A percentile compares a stretch with the other conserved stretches of the same genome.
Evolutionary conservation across 2,329 filamentous ascomycete genomes (phyloP).

Genomic region (Apiospora sp.): DNA sequence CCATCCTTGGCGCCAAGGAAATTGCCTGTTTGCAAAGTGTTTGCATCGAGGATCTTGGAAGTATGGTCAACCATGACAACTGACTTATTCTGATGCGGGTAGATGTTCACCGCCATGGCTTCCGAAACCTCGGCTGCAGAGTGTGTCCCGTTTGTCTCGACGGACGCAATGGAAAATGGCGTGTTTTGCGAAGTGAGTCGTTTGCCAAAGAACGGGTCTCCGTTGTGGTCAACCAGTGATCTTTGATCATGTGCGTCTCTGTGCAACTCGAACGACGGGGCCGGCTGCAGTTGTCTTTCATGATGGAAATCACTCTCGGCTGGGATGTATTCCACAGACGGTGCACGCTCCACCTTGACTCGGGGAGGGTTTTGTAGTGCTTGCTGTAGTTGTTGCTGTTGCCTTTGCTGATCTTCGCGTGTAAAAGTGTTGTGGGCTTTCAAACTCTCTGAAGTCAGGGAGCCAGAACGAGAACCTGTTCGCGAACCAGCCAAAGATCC

Average conservation of each 20-base stretch:
- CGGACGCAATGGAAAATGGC: constrained; percentile 67
- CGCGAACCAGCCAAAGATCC: constrained; percentile 41
- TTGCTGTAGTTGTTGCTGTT: constrained; percentile 30
- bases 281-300: constrained; percentile 41
- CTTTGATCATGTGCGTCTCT: constrained; percentile 43
- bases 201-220: constrained; percentile 61
- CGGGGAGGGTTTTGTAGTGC: constrained; percentile 33
- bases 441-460: constrained; percentile 65
- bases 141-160: constrained; percentile 67
- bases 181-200: constrained; percentile 64
- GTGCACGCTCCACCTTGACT: constrained; percentile 39
- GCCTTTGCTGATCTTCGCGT: constrained; percentile 39
- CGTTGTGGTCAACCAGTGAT: constrained; percentile 56
- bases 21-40: constrained; percentile 36
- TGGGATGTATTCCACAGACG: constrained; percentile 38
- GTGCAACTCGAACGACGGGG: constrained; percentile 46
- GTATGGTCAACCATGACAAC: constrained; percentile 66
- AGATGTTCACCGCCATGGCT: constrained; percentile 68
- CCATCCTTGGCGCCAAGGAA: constrained; percentile 18
- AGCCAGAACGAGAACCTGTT: constrained; percentile 46
- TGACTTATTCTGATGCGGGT: constrained; percentile 70
- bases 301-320: constrained; percentile 34
- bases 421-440: constrained; percentile 59
- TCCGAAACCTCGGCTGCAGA: constrained; percentile 68
- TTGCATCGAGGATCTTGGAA: constrained; percentile 57